Evolutionary conservation across 1,284 basidiomycete species (phyloP), one percentile per base, ranked within the genome.

Genomic region (Fomitopsis betulina): DNA sequence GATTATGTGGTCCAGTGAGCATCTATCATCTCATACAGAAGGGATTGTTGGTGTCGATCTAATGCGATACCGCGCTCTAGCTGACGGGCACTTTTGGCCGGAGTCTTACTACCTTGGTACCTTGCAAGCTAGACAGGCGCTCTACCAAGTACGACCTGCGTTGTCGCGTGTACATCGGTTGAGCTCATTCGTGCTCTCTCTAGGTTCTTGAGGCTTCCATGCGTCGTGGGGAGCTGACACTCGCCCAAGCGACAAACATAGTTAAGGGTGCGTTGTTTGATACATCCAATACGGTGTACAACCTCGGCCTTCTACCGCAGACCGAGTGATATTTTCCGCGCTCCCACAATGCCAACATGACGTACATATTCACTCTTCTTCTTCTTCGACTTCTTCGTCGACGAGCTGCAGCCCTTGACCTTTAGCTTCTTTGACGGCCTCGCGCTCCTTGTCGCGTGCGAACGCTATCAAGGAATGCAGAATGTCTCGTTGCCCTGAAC

Each of bases 1-100:
- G 67, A 82, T 91, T 21, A 68, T 91, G 73, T 92, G 87, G 86
- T 90, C 87, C 1, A 89, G 87, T 89, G 63, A 60, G 83, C 39
- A 15, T 21, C 45, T 15, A 10, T 74, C 19, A 37, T 5, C 0
- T 38, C 19, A n/a, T 50, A 10, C 10, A n/a, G 27, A 5, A 9
- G 19, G 15, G 17, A 42, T 1, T 43, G 21, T 23, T 3, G 37
- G 17, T 1, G n/a, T n/a, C 2, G 6, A 19, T 38, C 49, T 54
- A 19, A 30, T 49, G 58, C 62, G 19, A 62, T 50, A 55, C 39
- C 59, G 32, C 5, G 9, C 52, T 54, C 51, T 21, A 89, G 87
- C 85, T 23, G 89, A 91, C 62, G 89, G 86, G 17, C 86, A 87
- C 67, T 90, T 84, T 79, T 89, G 86, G 82, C 89, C 89, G 3